Evolutionary conservation across 768 basidiomycete species (phyloP).

Genomic region (Lactifluus volemus): DNA sequence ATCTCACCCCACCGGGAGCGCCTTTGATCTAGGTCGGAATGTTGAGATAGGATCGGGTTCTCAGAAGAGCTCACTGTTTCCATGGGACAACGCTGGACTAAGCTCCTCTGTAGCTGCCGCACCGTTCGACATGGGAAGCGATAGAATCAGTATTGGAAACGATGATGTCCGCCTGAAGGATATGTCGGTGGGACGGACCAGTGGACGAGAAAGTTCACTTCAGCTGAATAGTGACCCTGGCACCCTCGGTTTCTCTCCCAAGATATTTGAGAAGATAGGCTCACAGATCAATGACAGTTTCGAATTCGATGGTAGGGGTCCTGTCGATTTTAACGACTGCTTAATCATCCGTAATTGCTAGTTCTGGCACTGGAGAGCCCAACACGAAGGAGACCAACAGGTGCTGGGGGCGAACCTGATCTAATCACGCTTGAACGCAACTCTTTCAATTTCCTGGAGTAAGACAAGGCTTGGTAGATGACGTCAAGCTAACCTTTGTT

Average conservation of each 20-base stretch:
- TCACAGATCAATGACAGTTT: constrained; percentile 51
- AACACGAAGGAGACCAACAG: constrained; percentile 29
- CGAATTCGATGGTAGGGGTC: constrained; percentile 50
- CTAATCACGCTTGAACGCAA: constrained; percentile 60
- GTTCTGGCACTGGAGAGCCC: constrained; percentile 26
- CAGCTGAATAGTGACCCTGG: constrained; percentile 26
- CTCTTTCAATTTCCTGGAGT: constrained; percentile 78
- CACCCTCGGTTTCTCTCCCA: constrained; percentile 44
- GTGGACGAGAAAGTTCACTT: constrained; percentile 50
- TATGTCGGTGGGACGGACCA: constrained; percentile 34
- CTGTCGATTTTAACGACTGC: constrained; percentile 11
- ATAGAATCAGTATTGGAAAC: constrained; percentile 40
- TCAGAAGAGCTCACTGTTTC: constrained; percentile 64
- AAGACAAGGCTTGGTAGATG: constrained; percentile 20
- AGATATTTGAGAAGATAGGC: constrained; percentile 27
- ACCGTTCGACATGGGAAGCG: constrained; percentile 31
- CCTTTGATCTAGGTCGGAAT: constrained; percentile 35
- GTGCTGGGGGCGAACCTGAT: constrained; percentile 49
- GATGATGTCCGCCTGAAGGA: constrained; percentile 47
- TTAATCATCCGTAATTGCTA: constrained; percentile 8
- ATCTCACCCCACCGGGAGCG: constrained; percentile 40
- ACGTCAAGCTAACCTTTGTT: neutral
- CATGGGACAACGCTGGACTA: constrained; percentile 72
- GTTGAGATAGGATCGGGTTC: constrained; percentile 39
- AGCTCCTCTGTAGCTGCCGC: constrained; percentile 46